phyloP scores from a whole-genome alignment of 2,329 filamentous ascomycete genomes.

The Phaeosphaeria sp. region DNA sequence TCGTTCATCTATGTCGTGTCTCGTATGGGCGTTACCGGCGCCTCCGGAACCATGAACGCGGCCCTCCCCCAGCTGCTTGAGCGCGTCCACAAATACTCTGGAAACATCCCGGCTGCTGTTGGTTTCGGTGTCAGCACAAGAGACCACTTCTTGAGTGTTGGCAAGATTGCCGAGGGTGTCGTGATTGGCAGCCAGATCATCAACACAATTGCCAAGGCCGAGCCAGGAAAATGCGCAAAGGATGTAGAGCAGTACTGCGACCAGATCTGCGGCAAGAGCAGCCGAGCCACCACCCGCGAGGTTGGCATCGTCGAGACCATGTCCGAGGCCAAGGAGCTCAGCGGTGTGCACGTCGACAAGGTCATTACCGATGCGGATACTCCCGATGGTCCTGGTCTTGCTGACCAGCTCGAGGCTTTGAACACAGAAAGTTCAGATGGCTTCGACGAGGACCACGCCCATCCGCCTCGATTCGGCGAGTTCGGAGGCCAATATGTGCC shows the following conservation, averaged over 20 bases:
- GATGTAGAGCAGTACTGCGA: constrained; percentile 88
- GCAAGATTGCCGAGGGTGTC: constrained; percentile 86
- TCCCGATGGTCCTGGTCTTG: constrained; percentile 69
- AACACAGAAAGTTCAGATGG: constrained; percentile 64
- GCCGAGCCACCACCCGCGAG: constrained; percentile 64
- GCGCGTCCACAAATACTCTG: constrained; percentile 90
- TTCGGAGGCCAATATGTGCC: constrained; percentile 98
- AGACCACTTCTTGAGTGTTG: constrained; percentile 89
- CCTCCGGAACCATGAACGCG: constrained; percentile 79
- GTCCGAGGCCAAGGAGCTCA: constrained; percentile 65
- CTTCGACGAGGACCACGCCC: constrained; percentile 54
- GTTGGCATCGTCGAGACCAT: constrained; percentile 74
- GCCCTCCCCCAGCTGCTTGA: constrained; percentile 81
- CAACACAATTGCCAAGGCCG: constrained; percentile 74
- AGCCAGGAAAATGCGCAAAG: constrained; percentile 69
- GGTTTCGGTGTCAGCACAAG: constrained; percentile 96
- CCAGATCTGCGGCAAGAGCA: constrained; percentile 67
- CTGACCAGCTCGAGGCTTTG: constrained; percentile 83
- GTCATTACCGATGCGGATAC: constrained; percentile 67
- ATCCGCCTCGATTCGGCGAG: constrained; percentile 89
- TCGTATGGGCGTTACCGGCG: constrained; percentile 94
- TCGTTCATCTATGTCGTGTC: constrained; percentile 99
- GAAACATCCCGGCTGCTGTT: constrained; percentile 86
- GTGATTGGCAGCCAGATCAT: constrained; percentile 97
- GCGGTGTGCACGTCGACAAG: constrained; percentile 70